phyloP scores from a whole-genome alignment of 208 protist genomes.

The Acanthamoeba sp. region DNA sequence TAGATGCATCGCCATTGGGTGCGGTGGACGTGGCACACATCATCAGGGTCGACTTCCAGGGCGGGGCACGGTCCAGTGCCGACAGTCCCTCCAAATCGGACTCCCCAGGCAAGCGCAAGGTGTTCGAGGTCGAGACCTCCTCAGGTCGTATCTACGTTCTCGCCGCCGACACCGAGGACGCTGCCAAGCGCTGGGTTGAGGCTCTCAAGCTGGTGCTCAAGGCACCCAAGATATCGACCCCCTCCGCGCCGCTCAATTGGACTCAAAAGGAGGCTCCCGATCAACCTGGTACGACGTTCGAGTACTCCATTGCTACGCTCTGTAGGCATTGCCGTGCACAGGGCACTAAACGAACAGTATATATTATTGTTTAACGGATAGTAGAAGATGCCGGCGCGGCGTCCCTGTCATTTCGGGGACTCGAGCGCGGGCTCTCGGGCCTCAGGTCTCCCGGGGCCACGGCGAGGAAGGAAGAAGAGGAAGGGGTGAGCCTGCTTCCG shows the following conservation, averaged over 20 bases:
- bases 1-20: background rate
- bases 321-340: too few relatives aligned
- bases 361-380: background rate
- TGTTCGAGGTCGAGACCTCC: conserved; percentile 7
- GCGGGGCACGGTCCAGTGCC: background rate
- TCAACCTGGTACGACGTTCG: background rate
- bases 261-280: background rate
- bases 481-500: background rate
- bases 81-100: background rate
- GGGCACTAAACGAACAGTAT: too few relatives aligned
- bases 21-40: conserved; percentile 4
- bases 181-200: background rate
- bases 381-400: background rate
- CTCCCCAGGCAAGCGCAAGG: background rate
- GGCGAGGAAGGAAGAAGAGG: background rate
- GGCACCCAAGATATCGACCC: conserved; percentile 5
- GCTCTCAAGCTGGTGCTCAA: background rate
- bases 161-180: background rate
- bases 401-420: background rate
- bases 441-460: background rate
- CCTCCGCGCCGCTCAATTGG: background rate
- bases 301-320: too few relatives aligned
- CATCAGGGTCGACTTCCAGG: background rate
- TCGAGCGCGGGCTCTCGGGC: background rate
- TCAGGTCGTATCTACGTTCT: background rate